Conservation (phyloP, 2,329 filamentous ascomycete species). For the Talaromyces sp. region DNA sequence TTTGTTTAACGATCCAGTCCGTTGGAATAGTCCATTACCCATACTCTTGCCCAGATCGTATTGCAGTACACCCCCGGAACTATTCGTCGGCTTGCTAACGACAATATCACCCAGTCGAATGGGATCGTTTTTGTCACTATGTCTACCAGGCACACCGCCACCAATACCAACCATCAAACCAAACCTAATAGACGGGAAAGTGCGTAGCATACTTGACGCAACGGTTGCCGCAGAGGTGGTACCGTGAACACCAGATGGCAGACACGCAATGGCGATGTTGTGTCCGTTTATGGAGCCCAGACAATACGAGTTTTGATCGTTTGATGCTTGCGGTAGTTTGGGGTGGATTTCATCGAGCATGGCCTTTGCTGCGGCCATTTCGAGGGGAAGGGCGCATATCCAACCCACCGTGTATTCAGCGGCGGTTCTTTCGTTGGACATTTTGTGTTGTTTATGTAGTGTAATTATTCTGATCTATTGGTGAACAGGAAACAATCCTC, state of each 20-base stretch:
- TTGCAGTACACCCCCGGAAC: conserved; percentile 15
- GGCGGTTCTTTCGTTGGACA: conserved; percentile 1
- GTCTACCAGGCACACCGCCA: conserved; percentile 16
- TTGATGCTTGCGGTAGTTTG: conserved; percentile 12
- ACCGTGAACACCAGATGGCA: conserved; percentile 28
- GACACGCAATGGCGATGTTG: conserved; percentile 26
- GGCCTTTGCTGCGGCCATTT: conserved; percentile 16
- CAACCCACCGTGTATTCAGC: conserved; percentile 10
- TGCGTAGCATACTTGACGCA: conserved; percentile 27
- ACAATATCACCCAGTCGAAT: conserved; percentile 26
- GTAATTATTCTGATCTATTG: neutral
- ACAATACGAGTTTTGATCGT: conserved; percentile 26
- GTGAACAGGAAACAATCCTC: neutral
- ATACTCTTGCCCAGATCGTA: conserved; percentile 15
- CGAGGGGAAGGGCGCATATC: conserved; percentile 11
- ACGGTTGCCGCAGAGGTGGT: conserved; percentile 29
- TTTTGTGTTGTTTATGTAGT: neutral
- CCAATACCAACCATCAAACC: conserved; percentile 45
- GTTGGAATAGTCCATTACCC: conserved; percentile 2
- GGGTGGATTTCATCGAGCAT: conserved; percentile 20
- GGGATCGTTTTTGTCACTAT: conserved; percentile 14
- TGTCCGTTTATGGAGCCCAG: conserved; percentile 24
- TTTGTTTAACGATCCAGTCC: conserved; percentile 10
- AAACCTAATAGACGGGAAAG: conserved; percentile 28
- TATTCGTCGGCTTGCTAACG: conserved; percentile 20